Percentiles rank a stretch among this genome's conserved stretches.
These are phyloP conservation scores for Gossypioides kirkii DNA, from an alignment of 345 rosid genomes.

Conservation along the genomic window DNA sequence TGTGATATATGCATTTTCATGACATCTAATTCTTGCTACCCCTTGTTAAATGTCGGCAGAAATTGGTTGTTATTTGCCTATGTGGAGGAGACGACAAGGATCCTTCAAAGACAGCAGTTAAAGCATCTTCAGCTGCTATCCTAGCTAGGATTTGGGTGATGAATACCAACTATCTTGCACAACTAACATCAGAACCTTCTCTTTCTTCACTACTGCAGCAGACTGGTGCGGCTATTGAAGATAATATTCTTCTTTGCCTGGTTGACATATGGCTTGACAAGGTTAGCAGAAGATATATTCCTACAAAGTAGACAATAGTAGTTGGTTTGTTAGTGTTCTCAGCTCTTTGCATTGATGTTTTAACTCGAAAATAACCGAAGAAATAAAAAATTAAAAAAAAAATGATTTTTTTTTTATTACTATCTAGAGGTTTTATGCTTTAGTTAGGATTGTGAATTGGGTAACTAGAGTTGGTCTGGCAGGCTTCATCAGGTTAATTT, in stretches of 20 bases:
- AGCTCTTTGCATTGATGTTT: not conserved
- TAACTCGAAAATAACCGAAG: not conserved
- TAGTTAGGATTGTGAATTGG: not conserved
- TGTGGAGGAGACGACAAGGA: conserved; percentile 82
- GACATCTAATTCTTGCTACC: conserved; percentile 5
- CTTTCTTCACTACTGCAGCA: conserved; percentile 69
- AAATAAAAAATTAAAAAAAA: not conserved
- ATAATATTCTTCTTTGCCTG: conserved; percentile 73
- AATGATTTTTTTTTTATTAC: not conserved
- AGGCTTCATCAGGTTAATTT: conserved; percentile 12
- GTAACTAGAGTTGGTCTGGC: not conserved
- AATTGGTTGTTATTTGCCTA: conserved; percentile 74
- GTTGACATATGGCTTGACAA: conserved; percentile 95
- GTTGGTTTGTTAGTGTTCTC: not conserved
- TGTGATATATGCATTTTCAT: conserved; percentile 10
- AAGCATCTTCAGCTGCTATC: conserved; percentile 76
- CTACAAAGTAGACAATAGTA: not conserved
- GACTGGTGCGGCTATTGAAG: conserved; percentile 61
- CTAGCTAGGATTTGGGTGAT: conserved; percentile 91
- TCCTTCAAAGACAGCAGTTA: conserved; percentile 82
- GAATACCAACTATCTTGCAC: conserved; percentile 83
- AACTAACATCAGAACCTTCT: conserved; percentile 81
- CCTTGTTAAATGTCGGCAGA: conserved; percentile 40
- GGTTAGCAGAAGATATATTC: conserved; percentile 40
- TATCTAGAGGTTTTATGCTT: not conserved